phyloP scores from a whole-genome alignment of 495 filamentous ascomycete species.

The Talaromyces thailandensis region DNA sequence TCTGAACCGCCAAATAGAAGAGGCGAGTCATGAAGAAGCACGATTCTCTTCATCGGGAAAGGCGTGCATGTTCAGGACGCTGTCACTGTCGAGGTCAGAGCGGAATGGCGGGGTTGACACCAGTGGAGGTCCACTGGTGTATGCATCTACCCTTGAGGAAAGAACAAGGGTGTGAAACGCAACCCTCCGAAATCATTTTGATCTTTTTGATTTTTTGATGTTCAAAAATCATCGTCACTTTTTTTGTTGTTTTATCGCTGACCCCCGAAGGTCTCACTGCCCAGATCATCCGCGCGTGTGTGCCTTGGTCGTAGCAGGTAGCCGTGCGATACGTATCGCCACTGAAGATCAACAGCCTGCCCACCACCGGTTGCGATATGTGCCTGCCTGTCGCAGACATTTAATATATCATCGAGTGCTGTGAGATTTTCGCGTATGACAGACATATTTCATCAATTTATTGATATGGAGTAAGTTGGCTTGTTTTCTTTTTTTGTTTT shows the following conservation, averaged over 20 bases:
- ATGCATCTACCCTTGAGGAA: not conserved
- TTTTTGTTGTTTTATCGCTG: not conserved
- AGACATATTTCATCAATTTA: not conserved
- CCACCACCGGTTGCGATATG: not conserved
- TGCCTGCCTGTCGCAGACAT: not conserved
- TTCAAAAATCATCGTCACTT: not conserved
- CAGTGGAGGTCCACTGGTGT: not conserved
- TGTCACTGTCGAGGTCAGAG: constrained; percentile 2
- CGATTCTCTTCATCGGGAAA: not conserved
- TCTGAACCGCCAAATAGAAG: not conserved
- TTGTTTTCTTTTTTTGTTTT: not conserved
- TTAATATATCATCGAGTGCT: not conserved
- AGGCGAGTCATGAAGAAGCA: not conserved
- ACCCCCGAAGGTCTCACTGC: not conserved
- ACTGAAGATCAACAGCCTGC: constrained; percentile 1
- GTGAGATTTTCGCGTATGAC: not conserved
- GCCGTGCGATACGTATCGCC: not conserved
- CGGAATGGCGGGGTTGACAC: not conserved
- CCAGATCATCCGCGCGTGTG: not conserved
- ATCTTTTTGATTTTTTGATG: not conserved
- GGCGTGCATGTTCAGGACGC: not conserved
- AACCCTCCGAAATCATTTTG: not conserved
- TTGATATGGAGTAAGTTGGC: not conserved
- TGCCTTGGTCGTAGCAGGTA: not conserved
- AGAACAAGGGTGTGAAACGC: not conserved